phyloP scores from a whole-genome alignment of 148 eudicot species.

The Fagopyrum tataricum region DNA sequence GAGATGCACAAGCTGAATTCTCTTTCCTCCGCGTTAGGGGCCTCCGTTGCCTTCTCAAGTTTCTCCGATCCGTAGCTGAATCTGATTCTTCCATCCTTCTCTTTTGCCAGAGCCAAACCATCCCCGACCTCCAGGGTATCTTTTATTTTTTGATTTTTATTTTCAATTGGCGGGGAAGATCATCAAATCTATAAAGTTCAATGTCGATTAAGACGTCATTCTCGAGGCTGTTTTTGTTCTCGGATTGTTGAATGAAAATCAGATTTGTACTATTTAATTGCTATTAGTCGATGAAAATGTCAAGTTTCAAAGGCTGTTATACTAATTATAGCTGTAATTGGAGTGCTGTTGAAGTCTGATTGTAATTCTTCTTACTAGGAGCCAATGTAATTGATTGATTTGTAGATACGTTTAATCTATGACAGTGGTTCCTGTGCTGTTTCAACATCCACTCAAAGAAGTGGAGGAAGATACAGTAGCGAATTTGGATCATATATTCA shows the following conservation, averaged over 20 bases:
- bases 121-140: constrained; percentile 66
- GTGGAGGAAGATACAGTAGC: constrained; percentile 68
- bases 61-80: constrained; percentile 68
- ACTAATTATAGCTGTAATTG: background rate
- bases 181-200: background rate
- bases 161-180: background rate
- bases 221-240: too few relatives aligned
- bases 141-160: background rate
- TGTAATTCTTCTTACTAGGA: background rate
- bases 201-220: too few relatives aligned
- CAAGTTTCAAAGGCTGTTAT: background rate
- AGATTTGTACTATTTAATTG: too few relatives aligned
- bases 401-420: background rate
- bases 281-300: background rate
- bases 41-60: constrained; percentile 79
- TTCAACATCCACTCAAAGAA: constrained; percentile 74
- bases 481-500: constrained; percentile 69
- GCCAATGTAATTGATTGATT: background rate
- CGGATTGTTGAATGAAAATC: too few relatives aligned
- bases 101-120: constrained; percentile 56
- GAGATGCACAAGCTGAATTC: constrained; percentile 77
- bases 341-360: background rate
- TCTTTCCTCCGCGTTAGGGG: constrained; percentile 78
- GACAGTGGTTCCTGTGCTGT: constrained; percentile 89
- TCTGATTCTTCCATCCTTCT: constrained; percentile 52